Evolutionary conservation across 225 moss, liverwort and hornwort species (phyloP).

Genomic region (Climacium dendroides): DNA sequence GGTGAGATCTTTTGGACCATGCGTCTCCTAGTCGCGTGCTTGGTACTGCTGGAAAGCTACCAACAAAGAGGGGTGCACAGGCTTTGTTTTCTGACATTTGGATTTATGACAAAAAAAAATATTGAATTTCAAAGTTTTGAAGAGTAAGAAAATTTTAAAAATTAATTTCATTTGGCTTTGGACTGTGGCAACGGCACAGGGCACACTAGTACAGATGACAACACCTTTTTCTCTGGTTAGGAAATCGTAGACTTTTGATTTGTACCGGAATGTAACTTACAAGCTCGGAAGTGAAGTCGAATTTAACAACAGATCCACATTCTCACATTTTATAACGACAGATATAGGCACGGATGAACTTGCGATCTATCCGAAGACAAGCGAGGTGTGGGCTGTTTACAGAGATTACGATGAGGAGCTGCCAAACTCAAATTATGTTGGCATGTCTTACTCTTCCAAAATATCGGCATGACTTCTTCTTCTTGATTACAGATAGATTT

Average conservation of each 20-base stretch:
- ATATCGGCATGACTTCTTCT: slow-evolving; percentile 35
- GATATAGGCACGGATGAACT: background rate
- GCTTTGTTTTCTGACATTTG: no score
- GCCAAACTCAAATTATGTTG: background rate
- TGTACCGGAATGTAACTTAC: slow-evolving; percentile 22
- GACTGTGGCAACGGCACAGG: no score
- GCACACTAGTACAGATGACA: background rate
- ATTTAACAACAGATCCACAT: slow-evolving; percentile 27
- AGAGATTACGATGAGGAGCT: slow-evolving; percentile 27
- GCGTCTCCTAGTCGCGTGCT: no score
- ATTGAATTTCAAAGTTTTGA: no score
- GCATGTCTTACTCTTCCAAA: background rate
- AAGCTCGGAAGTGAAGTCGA: slow-evolving; percentile 1
- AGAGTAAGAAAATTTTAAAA: no score
- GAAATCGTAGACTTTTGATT: background rate
- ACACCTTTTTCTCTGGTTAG: background rate
- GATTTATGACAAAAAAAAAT: no score
- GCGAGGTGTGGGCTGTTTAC: slow-evolving; percentile 59
- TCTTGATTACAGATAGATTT: slow-evolving; percentile 13
- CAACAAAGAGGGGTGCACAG: no score
- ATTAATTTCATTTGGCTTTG: no score
- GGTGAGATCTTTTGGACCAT: no score
- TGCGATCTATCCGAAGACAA: slow-evolving; percentile 33
- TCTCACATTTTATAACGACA: slow-evolving; percentile 34
- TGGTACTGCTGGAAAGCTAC: no score